These are phyloP conservation scores for Suillus placidus DNA, from an alignment of 768 basidiomycete species.

Conservation along the genomic window DNA sequence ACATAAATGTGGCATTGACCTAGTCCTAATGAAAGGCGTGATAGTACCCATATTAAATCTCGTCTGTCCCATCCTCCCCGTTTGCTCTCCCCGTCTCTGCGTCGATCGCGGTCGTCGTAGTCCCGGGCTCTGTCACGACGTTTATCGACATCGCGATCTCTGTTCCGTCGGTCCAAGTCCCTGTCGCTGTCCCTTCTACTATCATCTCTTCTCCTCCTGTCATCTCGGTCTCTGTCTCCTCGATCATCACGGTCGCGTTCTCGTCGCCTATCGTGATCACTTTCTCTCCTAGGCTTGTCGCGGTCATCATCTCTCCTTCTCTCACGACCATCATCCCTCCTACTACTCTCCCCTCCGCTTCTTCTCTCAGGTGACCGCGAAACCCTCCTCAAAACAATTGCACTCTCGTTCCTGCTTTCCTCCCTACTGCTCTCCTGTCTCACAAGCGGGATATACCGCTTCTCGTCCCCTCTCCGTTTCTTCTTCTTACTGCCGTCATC, in stretches of 20 bases:
- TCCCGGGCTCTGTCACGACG: slow-evolving; percentile 17
- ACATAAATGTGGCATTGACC: too few species aligned
- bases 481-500: slow-evolving; percentile 69
- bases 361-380: slow-evolving; percentile 51
- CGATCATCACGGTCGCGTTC: slow-evolving; percentile 37
- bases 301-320: slow-evolving; percentile 19
- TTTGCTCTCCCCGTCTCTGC: slow-evolving; percentile 13
- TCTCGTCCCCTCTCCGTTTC: slow-evolving; percentile 54
- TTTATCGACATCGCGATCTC: slow-evolving; percentile 24
- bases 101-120: slow-evolving; percentile 20
- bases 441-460: slow-evolving; percentile 81
- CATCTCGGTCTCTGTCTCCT: slow-evolving; percentile 22
- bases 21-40: not conserved
- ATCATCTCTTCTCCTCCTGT: slow-evolving; percentile 30
- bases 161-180: slow-evolving; percentile 33
- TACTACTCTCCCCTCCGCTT: slow-evolving; percentile 18
- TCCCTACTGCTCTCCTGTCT: slow-evolving; percentile 59
- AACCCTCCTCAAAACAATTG: slow-evolving; percentile 46
- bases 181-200: slow-evolving; percentile 31
- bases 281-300: not conserved
- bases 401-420: slow-evolving; percentile 41
- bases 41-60: slow-evolving; percentile 2
- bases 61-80: slow-evolving; percentile 13
- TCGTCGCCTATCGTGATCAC: slow-evolving; percentile 29
- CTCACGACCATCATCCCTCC: slow-evolving; percentile 18